Evolutionary conservation across 257 asterid species (phyloP).

Genomic region (Solanum bukasovii): DNA sequence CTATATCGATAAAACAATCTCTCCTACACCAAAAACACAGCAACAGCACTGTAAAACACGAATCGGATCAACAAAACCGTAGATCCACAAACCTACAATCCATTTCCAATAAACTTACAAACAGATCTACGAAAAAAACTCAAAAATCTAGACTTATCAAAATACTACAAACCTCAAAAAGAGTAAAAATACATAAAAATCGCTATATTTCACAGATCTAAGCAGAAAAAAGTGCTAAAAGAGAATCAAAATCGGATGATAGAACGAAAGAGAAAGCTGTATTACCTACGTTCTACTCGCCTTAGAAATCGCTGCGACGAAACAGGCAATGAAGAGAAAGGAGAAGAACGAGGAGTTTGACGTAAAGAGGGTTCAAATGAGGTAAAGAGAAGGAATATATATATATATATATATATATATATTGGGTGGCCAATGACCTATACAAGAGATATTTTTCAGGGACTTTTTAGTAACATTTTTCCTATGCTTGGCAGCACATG

Average conservation of each 20-base stretch:
- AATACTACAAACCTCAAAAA: background rate
- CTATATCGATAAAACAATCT: background rate
- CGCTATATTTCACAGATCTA: background rate
- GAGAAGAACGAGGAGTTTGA: background rate
- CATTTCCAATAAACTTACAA: background rate
- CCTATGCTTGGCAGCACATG: background rate
- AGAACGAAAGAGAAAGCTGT: background rate
- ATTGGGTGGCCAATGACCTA: background rate
- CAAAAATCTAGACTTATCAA: background rate
- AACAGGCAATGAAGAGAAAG: background rate
- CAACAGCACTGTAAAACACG: background rate
- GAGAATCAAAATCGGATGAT: background rate
- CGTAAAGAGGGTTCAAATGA: background rate
- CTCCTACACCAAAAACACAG: background rate
- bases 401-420: background rate
- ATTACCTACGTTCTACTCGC: background rate
- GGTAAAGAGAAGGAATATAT: background rate
- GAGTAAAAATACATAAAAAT: background rate
- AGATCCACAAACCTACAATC: background rate
- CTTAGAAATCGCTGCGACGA: background rate
- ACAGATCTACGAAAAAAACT: background rate
- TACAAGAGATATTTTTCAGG: background rate
- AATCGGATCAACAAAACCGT: background rate
- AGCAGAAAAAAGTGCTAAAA: background rate
- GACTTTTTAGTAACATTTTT: background rate